Evolutionary conservation across 495 filamentous ascomycete species (phyloP), one percentile per base, ranked within the genome.

Genomic region (Acidiella bohemica): DNA sequence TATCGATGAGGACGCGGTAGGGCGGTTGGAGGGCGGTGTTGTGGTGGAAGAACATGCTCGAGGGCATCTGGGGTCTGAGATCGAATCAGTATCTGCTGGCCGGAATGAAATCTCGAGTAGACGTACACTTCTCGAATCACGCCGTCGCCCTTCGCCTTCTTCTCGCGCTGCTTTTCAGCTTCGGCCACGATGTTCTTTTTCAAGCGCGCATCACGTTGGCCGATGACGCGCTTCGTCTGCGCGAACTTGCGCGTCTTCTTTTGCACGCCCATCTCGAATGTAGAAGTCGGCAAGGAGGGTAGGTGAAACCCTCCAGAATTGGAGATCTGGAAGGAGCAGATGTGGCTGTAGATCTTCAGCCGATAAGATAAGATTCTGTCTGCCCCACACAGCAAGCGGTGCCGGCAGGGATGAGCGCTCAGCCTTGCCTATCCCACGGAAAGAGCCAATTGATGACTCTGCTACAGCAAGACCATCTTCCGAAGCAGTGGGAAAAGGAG

Each of bases 1-100:
- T 93, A 62, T 93, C 85, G 42, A 68, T 39, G 31, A 92, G 75
- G 27, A 92, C 72, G 11, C 68, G 72, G 67, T 93, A 94, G n/a
- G 85, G 85, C 1, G 90, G 90, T 16, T 79, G 72, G 36, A 97
- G 74, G 20, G 84, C 81, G 32, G 81, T 81, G 63, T 97, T 97
- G 67, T 87, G 83, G 49, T 84, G 73, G 65, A 93, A 95, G 76
- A 95, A 97, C 61, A 31, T 3, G 32, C 74, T 70, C 6, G 85
- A 86, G 5, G 88, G 80, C 39, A 81, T 54, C 50, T 62, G 57
- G 13, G 58, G 56, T 14, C 49, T 55, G 47, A 12, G 5, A 16
- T 19, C 7, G 5, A 9, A 10, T 28, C 4, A 18, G 31, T 11
- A 9, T 26, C 21, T 22, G 23, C 9, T 20, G 35, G 32, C 28